These are phyloP conservation scores for Graphiopsis chlorocephala DNA, from an alignment of 2,329 filamentous ascomycete genomes.

Conservation along the genomic window DNA sequence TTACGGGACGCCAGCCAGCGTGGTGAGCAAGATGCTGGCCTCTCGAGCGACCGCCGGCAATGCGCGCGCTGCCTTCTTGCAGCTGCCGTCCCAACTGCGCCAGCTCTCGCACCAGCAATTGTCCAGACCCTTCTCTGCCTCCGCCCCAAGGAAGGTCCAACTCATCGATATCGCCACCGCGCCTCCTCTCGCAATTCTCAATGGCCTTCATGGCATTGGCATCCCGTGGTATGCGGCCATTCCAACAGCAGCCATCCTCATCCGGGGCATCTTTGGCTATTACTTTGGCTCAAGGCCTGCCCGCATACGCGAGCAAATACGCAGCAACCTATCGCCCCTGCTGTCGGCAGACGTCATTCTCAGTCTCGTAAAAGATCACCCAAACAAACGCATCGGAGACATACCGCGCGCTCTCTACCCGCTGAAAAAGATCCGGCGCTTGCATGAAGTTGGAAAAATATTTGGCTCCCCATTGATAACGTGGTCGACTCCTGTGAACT, in stretches of 20 bases:
- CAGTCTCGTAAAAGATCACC: neutral
- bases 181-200: constrained; percentile 23
- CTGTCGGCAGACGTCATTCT: neutral
- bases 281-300: constrained; percentile 22
- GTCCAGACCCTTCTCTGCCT: constrained; percentile 27
- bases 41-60: neutral
- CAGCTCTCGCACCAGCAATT: constrained; percentile 18
- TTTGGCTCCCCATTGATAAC: constrained; percentile 20
- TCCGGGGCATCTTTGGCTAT: constrained; percentile 31
- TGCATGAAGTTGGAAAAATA: constrained; percentile 13
- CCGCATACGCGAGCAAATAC: constrained; percentile 22
- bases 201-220: constrained; percentile 28
- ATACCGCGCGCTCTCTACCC: neutral
- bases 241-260: constrained; percentile 29
- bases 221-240: constrained; percentile 34
- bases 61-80: constrained; percentile 19
- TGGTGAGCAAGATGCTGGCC: neutral
- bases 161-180: constrained; percentile 17
- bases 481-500: constrained; percentile 20
- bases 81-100: constrained; percentile 25
- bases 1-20: neutral
- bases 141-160: constrained; percentile 17
- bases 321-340: constrained; percentile 23
- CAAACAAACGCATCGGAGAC: neutral
- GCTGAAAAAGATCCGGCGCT: neutral